phyloP scores from a whole-genome alignment of 192 early-diverging fungal genomes.

The Spizellomyces punctatus region DNA sequence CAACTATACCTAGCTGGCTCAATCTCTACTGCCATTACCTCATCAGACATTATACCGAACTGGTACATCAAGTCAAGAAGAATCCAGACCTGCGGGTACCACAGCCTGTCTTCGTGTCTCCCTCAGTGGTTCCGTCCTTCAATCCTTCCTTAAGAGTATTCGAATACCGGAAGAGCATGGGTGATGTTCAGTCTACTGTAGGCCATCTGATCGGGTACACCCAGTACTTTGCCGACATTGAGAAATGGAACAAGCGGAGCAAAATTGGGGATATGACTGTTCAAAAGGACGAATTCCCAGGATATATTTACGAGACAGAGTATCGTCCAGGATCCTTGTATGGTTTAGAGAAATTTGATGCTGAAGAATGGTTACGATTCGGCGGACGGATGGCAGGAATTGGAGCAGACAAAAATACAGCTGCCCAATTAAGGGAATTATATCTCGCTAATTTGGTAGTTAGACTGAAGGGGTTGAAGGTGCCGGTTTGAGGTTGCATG shows the following conservation, averaged over 20 bases:
- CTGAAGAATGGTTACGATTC: constrained; percentile 21
- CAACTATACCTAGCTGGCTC: constrained; percentile 31
- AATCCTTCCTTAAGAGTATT: constrained; percentile 37
- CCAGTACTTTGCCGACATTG: constrained; percentile 33
- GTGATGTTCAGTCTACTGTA: background rate
- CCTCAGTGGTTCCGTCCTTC: constrained; percentile 43
- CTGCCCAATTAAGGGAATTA: constrained; percentile 7
- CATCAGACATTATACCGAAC: constrained; percentile 33
- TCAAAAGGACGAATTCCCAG: constrained; percentile 12
- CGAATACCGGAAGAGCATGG: constrained; percentile 6
- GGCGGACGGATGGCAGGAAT: constrained; percentile 20
- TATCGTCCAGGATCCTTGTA: constrained; percentile 13
- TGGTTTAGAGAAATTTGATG: background rate
- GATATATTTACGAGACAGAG: constrained; percentile 23
- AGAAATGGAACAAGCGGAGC: constrained; percentile 19
- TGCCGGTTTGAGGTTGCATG: background rate
- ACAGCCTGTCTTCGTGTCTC: constrained; percentile 35
- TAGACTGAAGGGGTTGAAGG: constrained; percentile 16
- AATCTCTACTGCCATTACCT: constrained; percentile 35
- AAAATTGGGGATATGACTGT: too few relatives aligned
- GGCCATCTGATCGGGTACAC: constrained; percentile 8
- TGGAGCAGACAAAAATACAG: constrained; percentile 1
- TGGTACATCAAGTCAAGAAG: constrained; percentile 10
- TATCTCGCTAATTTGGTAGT: constrained; percentile 23
- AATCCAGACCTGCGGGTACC: background rate